Base-by-base conservation (phyloP, 768 basidiomycete species). In the Rubroboletus satanas region DNA sequence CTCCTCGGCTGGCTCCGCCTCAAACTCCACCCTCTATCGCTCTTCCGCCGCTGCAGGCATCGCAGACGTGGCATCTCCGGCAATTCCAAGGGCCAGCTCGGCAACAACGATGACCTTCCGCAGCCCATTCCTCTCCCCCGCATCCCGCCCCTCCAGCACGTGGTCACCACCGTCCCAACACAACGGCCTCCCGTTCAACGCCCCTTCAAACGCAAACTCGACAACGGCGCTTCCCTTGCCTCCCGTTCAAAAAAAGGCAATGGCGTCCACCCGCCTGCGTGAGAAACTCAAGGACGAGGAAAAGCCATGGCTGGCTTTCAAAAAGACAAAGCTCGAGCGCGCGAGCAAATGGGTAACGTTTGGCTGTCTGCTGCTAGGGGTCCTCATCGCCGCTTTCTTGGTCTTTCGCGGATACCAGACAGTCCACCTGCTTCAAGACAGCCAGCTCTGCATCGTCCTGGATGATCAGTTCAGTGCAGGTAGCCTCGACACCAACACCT, bases 121-220 rank as follows among this genome's bases (percentile, higher is more conserved):
- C 26, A 73, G 80, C 0, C 84, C 87, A 1, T 88, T 88, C 73
- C 80, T 88, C 50, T 80, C 84, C 4, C 88, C 87, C 0, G 78
- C 85, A 1, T 85, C 83, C 1, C 78, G 87, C n/a, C 85, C 85
- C 0, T 71, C 78, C 5, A 75, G 79, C 14, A 60, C 85, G 0
- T 88, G 86, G 87, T 74, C 80, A 0, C 85, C 86, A 9, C 83
- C 84, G 1, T 64, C 77, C 0, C 76, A 77, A 7, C 28, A 43
- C 51, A 60, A 57, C 59, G 60, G 61, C 0, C 48, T 69, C n/a
- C 60, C 57, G 29, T 56, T 56, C 62, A 68, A 57, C 58, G 68
- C 48, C 41, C 69, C 62, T 39, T 68, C 62, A 12, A 66, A 54
- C 23, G 68, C 73, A 33, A 68, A 59, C 54, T 66, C 67, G 18